Conservation (phyloP, 441 rosid genomes). For the Kokia cookei region DNA sequence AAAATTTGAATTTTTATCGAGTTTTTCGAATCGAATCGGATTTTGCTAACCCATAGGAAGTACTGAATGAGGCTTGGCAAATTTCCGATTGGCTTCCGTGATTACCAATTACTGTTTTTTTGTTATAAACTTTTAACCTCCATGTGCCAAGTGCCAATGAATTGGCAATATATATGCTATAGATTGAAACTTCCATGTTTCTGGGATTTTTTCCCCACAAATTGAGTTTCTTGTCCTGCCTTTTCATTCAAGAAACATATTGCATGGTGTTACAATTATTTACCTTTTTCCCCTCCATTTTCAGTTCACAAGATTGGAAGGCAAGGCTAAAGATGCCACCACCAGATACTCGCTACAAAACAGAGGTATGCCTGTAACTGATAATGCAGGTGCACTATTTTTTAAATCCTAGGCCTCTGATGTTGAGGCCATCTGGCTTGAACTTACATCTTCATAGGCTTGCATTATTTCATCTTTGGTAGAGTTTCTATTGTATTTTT, state of each 20-base stretch:
- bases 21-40: too few species aligned
- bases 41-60: background rate
- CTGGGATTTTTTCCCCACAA: background rate
- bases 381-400: background rate
- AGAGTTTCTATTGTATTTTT: background rate
- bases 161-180: background rate
- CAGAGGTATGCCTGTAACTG: slow-evolving; percentile 48
- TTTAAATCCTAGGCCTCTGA: background rate
- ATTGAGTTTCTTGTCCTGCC: background rate
- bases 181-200: too few species aligned
- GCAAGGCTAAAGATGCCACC: slow-evolving; percentile 74
- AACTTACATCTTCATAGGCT: background rate
- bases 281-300: background rate
- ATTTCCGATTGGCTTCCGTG: too few species aligned
- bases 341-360: slow-evolving; percentile 73
- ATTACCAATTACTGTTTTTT: background rate
- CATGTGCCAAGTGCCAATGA: background rate
- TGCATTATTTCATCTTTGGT: background rate
- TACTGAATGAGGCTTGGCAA: background rate
- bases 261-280: background rate
- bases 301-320: slow-evolving; percentile 93
- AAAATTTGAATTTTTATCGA: too few species aligned
- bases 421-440: background rate
- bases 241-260: background rate
- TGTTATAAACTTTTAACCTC: background rate